Base-by-base conservation (phyloP, 108 stramenopile species). In the Chaetoceros muelleri region DNA sequence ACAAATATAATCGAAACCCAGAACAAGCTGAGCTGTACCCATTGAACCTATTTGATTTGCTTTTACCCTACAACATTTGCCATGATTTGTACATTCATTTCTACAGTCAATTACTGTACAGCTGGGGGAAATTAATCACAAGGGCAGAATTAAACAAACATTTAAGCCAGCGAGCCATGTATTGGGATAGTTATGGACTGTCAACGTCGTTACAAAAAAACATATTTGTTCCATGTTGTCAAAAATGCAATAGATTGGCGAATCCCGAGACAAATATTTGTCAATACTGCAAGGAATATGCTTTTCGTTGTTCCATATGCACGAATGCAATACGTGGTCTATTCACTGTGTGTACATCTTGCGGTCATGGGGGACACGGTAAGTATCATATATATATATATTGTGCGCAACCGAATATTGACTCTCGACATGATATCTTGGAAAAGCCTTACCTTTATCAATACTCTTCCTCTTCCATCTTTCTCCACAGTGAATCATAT, bases 251-350 rank as follows among this genome's bases (percentile, higher is more conserved):
- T 46, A 46, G 48, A 3, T 78, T 77, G 44, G 75, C 69, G 2
- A 55, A 65, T 23, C 47, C 65, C 5, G 67, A 57, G 24, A 66
- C 58, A 23, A 75, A 73, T 46, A 47, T 78, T 46, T 85, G 87
- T 57, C 55, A 28, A 1, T 65, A 34, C 24, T 85, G 87, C 51
- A 55, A 59, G 34, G 67, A 79, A 19, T 84, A 66, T 72, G 73
- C 88, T 10, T 80, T 86, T 48, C 79, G 71, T 2, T 90, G 88
- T 61, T 74, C 72, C 5, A 74, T 90, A 30, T 90, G 88, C 57
- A 74, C 76, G 44, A 75, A 64, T 52, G 79, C 79, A 17, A 80
- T 90, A 27, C 75, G 80, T 23, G 88, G 88, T 1, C 55, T 74
- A 10, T 86, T 77, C 27, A 80, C 78, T 20, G 65, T 78, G 45